Evolutionary conservation across 1,139 yeast genomes (phyloP).

Genomic region (Saccharomyces hybrid): DNA sequence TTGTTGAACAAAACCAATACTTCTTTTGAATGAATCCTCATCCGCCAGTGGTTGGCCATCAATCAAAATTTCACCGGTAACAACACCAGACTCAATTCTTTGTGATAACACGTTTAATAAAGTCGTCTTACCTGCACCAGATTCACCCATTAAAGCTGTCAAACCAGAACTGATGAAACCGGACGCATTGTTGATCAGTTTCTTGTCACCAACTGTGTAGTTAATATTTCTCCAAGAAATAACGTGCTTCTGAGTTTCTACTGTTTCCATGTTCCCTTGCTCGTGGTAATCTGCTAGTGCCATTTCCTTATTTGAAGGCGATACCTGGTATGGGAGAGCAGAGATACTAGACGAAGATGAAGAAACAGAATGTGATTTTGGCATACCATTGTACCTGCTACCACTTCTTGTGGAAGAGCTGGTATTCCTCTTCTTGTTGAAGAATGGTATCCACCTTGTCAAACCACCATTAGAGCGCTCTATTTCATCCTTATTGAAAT

Average conservation of each 20-base stretch:
- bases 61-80: no score
- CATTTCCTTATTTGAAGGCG: not conserved
- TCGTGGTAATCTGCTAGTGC: not conserved
- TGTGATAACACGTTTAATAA: no score
- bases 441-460: conserved; percentile 6
- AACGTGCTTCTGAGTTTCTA: conserved; percentile 28
- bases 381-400: not conserved
- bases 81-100: no score
- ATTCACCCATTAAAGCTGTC: no score
- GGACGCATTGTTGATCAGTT: no score
- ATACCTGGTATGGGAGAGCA: not conserved
- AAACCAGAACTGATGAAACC: no score
- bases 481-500: conserved; percentile 22
- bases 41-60: no score
- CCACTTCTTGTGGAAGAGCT: not conserved
- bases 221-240: no score
- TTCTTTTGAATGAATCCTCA: no score
- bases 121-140: no score
- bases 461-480: conserved; percentile 7
- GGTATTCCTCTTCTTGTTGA: not conserved
- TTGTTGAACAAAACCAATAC: no score
- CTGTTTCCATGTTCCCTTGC: conserved; percentile 20
- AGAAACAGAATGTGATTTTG: conserved; percentile 4
- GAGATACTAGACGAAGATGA: conserved; percentile 5
- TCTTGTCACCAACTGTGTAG: no score